Evolutionary conservation across 2,329 filamentous ascomycete species (phyloP).

Genomic region (Fusarium concolor): DNA sequence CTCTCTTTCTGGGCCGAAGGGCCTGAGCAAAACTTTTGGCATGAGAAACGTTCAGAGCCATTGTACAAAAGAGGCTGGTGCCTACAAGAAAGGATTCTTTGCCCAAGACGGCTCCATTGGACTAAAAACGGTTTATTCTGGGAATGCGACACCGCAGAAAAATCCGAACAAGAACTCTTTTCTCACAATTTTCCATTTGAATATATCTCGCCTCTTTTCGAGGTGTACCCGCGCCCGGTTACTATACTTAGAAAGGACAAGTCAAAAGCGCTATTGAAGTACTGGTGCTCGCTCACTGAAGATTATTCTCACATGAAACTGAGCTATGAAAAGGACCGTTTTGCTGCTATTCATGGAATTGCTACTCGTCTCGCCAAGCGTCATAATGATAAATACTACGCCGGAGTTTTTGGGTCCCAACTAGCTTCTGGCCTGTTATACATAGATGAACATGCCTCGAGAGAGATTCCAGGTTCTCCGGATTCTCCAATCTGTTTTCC

Average conservation of each 20-base stretch:
- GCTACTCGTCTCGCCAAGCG: not conserved
- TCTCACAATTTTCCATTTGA: not conserved
- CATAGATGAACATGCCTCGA: too few relatives aligned
- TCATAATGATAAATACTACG: not conserved
- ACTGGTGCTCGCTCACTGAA: not conserved
- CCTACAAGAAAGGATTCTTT: not conserved
- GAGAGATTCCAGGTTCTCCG: too few relatives aligned
- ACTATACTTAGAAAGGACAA: not conserved
- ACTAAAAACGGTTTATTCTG: not conserved
- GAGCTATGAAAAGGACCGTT: not conserved
- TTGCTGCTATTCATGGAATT: not conserved
- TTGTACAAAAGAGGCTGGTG: constrained; percentile 2
- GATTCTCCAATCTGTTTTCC: too few relatives aligned
- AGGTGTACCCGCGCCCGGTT: not conserved
- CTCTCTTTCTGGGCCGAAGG: not conserved
- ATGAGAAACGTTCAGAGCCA: not conserved
- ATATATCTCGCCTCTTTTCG: too few relatives aligned
- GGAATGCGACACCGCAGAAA: not conserved
- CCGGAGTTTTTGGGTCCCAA: not conserved
- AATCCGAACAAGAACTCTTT: not conserved
- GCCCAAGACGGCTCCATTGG: not conserved
- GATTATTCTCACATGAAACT: not conserved
- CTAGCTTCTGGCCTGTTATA: not conserved
- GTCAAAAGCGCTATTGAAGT: not conserved
- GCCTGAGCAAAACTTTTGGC: not conserved